phyloP scores from a whole-genome alignment of 371 early-diverging fungal genomes.

The Phascolomyces articulosus region DNA sequence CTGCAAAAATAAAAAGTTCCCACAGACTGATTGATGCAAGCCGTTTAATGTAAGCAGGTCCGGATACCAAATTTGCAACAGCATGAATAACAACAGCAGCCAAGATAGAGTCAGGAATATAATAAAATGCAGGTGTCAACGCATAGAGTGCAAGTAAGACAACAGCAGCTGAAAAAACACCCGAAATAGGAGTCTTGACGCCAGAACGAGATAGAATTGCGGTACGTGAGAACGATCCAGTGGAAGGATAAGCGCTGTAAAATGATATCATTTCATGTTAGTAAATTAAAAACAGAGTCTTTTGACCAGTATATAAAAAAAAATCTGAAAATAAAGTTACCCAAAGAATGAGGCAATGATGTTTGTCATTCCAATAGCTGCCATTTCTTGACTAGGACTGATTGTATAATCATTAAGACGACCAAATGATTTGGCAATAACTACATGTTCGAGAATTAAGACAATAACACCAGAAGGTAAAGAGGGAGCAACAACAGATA shows the following conservation, averaged over 20 bases:
- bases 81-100: conserved; percentile 82
- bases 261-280: background rate
- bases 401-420: conserved; percentile 67
- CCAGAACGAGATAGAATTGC: conserved; percentile 83
- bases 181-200: conserved; percentile 82
- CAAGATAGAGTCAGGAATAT: conserved; percentile 79
- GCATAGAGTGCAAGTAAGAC: conserved; percentile 82
- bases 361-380: conserved; percentile 86
- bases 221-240: conserved; percentile 54
- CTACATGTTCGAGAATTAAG: conserved; percentile 82
- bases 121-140: conserved; percentile 84
- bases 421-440: conserved; percentile 83
- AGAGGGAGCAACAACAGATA: conserved; percentile 50
- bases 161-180: conserved; percentile 72
- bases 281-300: background rate
- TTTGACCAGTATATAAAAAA: conserved; percentile 4
- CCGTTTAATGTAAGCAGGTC: conserved; percentile 35
- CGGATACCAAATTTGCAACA: conserved; percentile 61
- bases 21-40: conserved; percentile 52
- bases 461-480: conserved; percentile 72
- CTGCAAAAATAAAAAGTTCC: conserved; percentile 53
- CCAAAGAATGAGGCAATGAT: conserved; percentile 81
- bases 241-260: conserved; percentile 49
- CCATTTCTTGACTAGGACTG: conserved; percentile 80
- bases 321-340: conserved; percentile 46